Percentiles rank a stretch among this genome's conserved stretches.
These are phyloP conservation scores for Fusarium praegraminearum DNA, from an alignment of 2,329 filamentous ascomycete species.

Conservation along the genomic window DNA sequence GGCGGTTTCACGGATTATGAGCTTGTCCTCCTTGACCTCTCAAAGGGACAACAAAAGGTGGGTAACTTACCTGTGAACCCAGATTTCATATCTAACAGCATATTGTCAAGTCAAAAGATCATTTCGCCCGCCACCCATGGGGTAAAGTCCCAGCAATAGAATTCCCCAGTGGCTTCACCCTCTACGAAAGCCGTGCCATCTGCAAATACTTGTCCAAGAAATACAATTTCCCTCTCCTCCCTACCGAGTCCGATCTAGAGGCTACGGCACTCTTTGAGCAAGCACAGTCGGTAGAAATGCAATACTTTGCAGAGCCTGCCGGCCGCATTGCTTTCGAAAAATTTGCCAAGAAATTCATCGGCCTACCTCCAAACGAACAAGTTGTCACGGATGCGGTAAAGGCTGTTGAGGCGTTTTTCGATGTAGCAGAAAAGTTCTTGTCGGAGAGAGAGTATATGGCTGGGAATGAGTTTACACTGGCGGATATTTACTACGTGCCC, in stretches of 20 bases:
- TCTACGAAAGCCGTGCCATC: neutral
- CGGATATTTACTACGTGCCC: neutral
- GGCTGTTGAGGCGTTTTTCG: neutral
- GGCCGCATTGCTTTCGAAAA: neutral
- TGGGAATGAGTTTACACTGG: neutral
- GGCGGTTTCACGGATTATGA: neutral
- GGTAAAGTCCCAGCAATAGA: neutral
- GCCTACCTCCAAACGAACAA: neutral
- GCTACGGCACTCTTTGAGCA: neutral
- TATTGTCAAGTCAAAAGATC: neutral
- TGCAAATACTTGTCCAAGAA: neutral
- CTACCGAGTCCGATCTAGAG: neutral
- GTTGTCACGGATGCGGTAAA: neutral
- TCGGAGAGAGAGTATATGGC: neutral
- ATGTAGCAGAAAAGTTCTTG: neutral
- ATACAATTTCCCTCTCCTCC: neutral
- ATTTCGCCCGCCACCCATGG: neutral
- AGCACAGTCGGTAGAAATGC: neutral
- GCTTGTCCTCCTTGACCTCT: neutral
- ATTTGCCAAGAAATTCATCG: neutral
- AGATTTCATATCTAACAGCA: neutral
- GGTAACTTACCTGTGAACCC: fast-evolving
- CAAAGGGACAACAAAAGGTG: constrained; percentile 7
- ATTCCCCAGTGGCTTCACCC: neutral
- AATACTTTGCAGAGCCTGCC: neutral